Evolutionary conservation across 148 eudicot species (phyloP).

Genomic region (Rhododendron ferrugineum): DNA sequence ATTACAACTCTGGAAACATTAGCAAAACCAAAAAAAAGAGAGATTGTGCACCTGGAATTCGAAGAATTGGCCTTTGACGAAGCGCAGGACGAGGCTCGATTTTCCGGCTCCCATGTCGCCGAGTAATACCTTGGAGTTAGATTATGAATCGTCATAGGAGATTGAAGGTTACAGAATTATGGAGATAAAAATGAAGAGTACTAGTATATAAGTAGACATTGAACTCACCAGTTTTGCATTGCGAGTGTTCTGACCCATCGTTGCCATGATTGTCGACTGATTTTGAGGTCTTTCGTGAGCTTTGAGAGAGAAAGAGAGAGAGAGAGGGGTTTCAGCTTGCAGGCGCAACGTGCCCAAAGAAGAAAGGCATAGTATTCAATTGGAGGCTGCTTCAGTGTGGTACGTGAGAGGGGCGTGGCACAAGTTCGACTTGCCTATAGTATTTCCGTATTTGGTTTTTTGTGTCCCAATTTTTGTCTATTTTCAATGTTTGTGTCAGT

Average conservation of each 20-base stretch:
- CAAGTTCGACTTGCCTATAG: too few species aligned
- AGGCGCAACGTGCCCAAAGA: background rate
- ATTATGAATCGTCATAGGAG: background rate
- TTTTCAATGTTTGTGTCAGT: too few species aligned
- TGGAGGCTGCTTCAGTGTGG: too few species aligned
- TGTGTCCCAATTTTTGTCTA: too few species aligned
- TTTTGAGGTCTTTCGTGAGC: background rate
- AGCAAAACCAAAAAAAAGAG: background rate
- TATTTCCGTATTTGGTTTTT: too few species aligned
- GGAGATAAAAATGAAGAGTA: background rate
- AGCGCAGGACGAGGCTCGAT: slow-evolving; percentile 93
- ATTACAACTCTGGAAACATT: background rate
- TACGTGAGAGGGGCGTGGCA: too few species aligned
- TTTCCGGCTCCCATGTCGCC: slow-evolving; percentile 99
- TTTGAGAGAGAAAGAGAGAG: background rate
- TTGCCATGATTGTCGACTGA: slow-evolving; percentile 46
- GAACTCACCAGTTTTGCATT: slow-evolving; percentile 75
- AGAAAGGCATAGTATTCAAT: background rate
- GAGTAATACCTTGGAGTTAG: slow-evolving; percentile 54
- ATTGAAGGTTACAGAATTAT: background rate
- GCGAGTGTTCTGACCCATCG: slow-evolving; percentile 68
- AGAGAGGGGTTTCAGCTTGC: slow-evolving; percentile 2
- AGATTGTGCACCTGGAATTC: slow-evolving; percentile 66
- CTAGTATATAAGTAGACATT: background rate
- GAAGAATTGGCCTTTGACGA: slow-evolving; percentile 92